A percentile compares a stretch with the other conserved stretches of the same genome.
phyloP scores from a whole-genome alignment of 164 flowering plant species.

The Liriodendron chinense region DNA sequence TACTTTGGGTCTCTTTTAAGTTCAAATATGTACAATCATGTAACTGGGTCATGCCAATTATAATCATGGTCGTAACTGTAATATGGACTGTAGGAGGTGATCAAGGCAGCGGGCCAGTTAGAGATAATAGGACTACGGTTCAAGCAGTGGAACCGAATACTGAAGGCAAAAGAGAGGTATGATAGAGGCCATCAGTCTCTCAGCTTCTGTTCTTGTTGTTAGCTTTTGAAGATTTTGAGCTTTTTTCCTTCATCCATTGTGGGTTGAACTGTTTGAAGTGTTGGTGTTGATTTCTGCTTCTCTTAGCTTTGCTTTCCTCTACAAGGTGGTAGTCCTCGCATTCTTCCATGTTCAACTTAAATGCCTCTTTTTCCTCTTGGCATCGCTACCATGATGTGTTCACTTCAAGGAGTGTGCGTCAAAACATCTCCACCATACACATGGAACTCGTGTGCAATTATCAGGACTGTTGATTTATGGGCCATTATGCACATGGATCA shows the following conservation, averaged over 20 bases:
- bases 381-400: not conserved
- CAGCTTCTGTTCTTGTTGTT: slow-evolving; percentile 5
- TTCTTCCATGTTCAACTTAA: not conserved
- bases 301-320: not conserved
- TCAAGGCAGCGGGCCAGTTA: slow-evolving; percentile 24
- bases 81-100: slow-evolving; percentile 28
- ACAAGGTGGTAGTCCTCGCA: not conserved
- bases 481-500: no score
- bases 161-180: slow-evolving; percentile 40
- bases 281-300: not conserved
- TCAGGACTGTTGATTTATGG: no score
- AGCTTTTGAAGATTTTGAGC: not conserved
- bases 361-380: not conserved
- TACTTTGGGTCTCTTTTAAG: not conserved
- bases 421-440: no score
- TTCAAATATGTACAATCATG: no score
- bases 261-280: not conserved
- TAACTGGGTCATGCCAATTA: not conserved
- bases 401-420: not conserved
- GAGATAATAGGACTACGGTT: slow-evolving; percentile 28
- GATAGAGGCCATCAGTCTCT: slow-evolving; percentile 8
- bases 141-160: slow-evolving; percentile 34
- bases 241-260: not conserved
- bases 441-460: no score
- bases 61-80: not conserved